Evolutionary conservation across 495 filamentous ascomycete species (phyloP).

Genomic region (Neurospora terricola): DNA sequence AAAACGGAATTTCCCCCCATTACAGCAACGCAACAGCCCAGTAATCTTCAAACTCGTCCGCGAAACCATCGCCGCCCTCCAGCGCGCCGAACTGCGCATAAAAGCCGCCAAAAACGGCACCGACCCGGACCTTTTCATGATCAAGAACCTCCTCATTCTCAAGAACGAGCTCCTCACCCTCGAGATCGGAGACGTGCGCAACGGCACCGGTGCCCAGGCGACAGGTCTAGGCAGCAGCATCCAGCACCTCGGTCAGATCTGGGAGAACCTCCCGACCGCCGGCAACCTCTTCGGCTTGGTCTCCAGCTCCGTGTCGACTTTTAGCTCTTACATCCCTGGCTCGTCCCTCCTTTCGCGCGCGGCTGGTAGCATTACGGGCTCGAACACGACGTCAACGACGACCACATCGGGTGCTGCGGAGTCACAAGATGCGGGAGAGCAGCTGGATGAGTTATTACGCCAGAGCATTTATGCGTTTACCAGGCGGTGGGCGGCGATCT

Average conservation of each 20-base stretch:
- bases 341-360: constrained; percentile 15
- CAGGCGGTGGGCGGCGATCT: constrained; percentile 42
- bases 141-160: constrained; percentile 82
- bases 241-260: constrained; percentile 65
- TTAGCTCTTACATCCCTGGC: constrained; percentile 19
- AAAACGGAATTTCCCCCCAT: constrained; percentile 33
- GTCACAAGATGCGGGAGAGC: constrained; percentile 59
- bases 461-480: constrained; percentile 76
- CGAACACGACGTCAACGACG: no score
- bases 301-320: constrained; percentile 24
- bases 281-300: constrained; percentile 31
- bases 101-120: constrained; percentile 27
- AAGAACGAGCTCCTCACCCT: constrained; percentile 88
- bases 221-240: constrained; percentile 11
- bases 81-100: constrained; percentile 43
- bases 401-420: neutral
- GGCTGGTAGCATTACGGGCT: neutral
- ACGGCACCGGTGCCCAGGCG: constrained; percentile 37
- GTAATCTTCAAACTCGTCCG: constrained; percentile 37
- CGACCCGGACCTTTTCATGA: constrained; percentile 75
- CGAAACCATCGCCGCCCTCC: constrained; percentile 35
- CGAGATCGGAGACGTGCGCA: constrained; percentile 79
- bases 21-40: constrained; percentile 41
- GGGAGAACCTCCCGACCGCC: constrained; percentile 54
- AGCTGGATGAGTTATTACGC: constrained; percentile 67